These are phyloP conservation scores for Pleurotus cornucopiae DNA, from an alignment of 768 basidiomycete genomes.

Conservation along the genomic window DNA sequence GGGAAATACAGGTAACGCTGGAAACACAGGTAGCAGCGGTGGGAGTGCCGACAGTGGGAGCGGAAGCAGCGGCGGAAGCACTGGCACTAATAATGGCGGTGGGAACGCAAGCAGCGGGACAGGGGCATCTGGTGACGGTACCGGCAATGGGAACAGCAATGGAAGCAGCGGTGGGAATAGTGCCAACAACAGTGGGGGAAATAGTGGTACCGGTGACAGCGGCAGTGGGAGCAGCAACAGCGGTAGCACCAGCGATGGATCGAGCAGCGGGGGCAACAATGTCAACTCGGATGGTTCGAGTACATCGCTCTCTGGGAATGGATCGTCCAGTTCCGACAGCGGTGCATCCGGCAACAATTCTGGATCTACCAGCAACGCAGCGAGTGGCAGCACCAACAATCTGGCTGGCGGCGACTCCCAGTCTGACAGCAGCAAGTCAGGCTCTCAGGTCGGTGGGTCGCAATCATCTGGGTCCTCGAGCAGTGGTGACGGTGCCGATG, in stretches of 20 bases:
- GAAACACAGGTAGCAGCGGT: no score
- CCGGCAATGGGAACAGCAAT: neutral
- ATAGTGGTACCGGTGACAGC: neutral
- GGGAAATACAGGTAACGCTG: no score
- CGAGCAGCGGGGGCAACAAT: constrained; percentile 6
- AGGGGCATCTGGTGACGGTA: neutral
- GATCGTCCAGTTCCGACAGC: no score
- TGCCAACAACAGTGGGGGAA: neutral
- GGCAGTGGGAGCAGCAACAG: neutral
- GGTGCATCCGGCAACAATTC: neutral
- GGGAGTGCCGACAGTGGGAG: neutral
- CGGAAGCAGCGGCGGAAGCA: neutral
- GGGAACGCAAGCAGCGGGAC: neutral
- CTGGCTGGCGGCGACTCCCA: constrained; percentile 8
- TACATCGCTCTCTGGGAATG: neutral
- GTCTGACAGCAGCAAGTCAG: neutral
- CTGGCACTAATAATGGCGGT: neutral
- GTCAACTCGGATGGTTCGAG: neutral
- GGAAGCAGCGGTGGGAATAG: constrained; percentile 1
- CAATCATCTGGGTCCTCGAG: neutral
- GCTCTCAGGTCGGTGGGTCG: constrained; percentile 5
- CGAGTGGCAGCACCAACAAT: neutral
- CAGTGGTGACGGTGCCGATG: constrained; percentile 7
- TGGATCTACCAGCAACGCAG: neutral
- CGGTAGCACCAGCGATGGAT: neutral